Conservation (phyloP, 106 monocot species). For the Dendrobium catenatum region DNA sequence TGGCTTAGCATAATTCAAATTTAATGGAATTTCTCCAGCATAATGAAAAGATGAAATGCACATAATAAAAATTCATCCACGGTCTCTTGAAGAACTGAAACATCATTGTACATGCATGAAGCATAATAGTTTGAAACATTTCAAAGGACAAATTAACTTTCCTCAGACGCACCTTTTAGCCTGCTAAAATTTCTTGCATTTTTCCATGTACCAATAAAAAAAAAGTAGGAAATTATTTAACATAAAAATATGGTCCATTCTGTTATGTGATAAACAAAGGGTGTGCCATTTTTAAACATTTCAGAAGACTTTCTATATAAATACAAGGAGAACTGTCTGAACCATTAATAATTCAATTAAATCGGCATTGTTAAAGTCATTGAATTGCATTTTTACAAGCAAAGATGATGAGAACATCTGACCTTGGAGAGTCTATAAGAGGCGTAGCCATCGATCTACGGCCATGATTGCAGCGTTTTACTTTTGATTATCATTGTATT, state of each 20-base stretch:
- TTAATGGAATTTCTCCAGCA: neutral
- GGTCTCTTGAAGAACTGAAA: neutral
- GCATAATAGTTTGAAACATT: neutral
- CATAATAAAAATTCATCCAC: neutral
- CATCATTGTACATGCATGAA: neutral
- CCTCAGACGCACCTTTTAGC: neutral
- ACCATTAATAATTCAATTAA: neutral
- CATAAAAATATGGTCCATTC: neutral
- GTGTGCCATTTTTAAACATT: neutral
- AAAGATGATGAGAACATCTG: no score
- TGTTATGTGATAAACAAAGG: neutral
- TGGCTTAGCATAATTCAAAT: neutral
- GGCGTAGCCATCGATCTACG: no score
- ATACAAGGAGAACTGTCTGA: neutral
- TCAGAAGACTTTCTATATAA: neutral
- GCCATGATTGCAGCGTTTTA: no score
- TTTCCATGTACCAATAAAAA: neutral
- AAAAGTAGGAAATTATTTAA: neutral
- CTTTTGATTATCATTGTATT: no score
- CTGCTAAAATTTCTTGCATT: neutral
- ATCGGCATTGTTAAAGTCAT: neutral
- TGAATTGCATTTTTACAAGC: neutral
- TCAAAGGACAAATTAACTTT: neutral
- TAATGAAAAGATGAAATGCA: neutral
- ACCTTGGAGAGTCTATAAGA: no score